Conservation (phyloP, 1,284 basidiomycete genomes). For the Chalciporus sp. region DNA sequence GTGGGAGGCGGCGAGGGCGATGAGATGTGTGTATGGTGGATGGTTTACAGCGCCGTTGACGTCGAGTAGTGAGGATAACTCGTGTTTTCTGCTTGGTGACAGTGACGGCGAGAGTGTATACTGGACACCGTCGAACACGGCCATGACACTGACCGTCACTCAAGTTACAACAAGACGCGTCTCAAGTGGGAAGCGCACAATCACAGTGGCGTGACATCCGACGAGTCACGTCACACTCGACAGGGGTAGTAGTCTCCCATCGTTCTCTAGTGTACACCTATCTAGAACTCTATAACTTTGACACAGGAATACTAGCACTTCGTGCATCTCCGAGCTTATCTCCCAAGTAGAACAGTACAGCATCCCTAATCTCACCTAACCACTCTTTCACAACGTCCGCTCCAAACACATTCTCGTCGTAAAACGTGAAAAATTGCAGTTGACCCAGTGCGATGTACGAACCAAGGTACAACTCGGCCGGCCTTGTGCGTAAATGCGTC, state of each 20-base stretch:
- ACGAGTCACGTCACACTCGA: not conserved
- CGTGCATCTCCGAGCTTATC: too few relatives aligned
- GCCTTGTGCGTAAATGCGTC: too few relatives aligned
- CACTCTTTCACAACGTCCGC: too few relatives aligned
- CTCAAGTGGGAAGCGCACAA: not conserved
- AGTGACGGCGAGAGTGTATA: slow-evolving; percentile 39
- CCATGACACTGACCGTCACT: slow-evolving; percentile 18
- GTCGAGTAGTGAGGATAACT: slow-evolving; percentile 40
- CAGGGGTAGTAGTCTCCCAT: not conserved
- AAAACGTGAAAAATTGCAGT: too few relatives aligned
- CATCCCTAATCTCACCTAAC: too few relatives aligned
- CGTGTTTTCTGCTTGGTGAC: slow-evolving; percentile 26
- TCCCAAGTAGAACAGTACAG: too few relatives aligned
- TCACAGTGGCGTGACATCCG: not conserved
- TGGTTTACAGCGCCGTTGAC: slow-evolving; percentile 45
- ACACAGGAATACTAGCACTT: too few relatives aligned
- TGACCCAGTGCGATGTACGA: too few relatives aligned
- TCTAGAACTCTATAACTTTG: too few relatives aligned
- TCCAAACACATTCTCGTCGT: too few relatives aligned
- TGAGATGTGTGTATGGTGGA: slow-evolving; percentile 45
- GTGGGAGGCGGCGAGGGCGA: slow-evolving; percentile 33
- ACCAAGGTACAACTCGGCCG: too few relatives aligned
- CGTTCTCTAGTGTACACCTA: too few relatives aligned
- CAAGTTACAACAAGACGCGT: not conserved
- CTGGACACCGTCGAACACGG: slow-evolving; percentile 36